These are phyloP conservation scores for Artemisia princeps DNA, from an alignment of 140 eudicot species.

Conservation along the genomic window DNA sequence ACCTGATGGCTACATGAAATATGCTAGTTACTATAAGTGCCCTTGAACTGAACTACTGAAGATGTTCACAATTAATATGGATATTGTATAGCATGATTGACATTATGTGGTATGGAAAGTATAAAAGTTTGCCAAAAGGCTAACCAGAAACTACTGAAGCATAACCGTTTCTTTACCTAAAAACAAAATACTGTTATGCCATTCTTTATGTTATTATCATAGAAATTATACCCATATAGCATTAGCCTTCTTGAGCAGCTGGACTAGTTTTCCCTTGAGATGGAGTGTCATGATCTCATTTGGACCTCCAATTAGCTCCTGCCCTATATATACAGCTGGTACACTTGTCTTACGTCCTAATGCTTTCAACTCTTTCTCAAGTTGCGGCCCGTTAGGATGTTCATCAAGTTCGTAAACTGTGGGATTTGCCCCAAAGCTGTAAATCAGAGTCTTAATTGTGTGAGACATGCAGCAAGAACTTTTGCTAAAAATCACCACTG, in stretches of 20 bases:
- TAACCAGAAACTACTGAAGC: conserved; percentile 12
- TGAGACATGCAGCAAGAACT: conserved; percentile 40
- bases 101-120: conserved; percentile 8
- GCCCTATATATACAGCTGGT: conserved; percentile 34
- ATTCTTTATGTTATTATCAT: background rate
- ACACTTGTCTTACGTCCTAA: conserved; percentile 35
- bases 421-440: conserved; percentile 36
- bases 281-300: conserved; percentile 33
- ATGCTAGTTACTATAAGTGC: background rate
- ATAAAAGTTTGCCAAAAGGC: conserved; percentile 6
- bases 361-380: conserved; percentile 29
- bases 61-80: background rate
- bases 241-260: conserved; percentile 33
- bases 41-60: background rate
- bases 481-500: conserved; percentile 34
- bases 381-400: conserved; percentile 31
- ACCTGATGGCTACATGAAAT: too few species aligned
- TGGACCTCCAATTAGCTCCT: conserved; percentile 29
- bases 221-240: conserved; percentile 28
- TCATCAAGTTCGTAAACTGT: conserved; percentile 37
- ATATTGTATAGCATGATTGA: conserved; percentile 13
- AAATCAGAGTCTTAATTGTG: conserved; percentile 30
- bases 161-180: conserved; percentile 10
- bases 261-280: conserved; percentile 31
- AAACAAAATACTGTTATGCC: conserved; percentile 15